A percentile compares a stretch with the other conserved stretches of the same genome.
Conservation (phyloP, 2,329 filamentous ascomycete genomes). For the Orbilia oligospora region DNA sequence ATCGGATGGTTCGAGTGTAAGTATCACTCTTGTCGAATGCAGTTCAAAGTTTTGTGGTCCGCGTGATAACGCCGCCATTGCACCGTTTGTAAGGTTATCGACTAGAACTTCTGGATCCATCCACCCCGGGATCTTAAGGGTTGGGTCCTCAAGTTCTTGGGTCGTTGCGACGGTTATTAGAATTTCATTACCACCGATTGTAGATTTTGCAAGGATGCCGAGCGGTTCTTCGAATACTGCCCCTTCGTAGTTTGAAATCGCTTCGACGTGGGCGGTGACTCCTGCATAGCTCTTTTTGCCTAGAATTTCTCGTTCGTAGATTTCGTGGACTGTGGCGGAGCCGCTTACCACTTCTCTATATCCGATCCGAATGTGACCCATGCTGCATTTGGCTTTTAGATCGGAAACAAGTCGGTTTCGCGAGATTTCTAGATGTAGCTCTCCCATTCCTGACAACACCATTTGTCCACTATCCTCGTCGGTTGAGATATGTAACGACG, state of each 20-base stretch:
- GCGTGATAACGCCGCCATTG: constrained; percentile 84
- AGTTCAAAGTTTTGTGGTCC: constrained; percentile 87
- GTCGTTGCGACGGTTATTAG: constrained; percentile 69
- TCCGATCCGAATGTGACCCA: constrained; percentile 93
- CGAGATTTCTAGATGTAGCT: constrained; percentile 93
- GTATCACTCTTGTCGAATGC: constrained; percentile 79
- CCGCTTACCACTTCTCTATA: constrained; percentile 86
- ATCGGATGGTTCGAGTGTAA: constrained; percentile 79
- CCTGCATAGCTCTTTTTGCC: constrained; percentile 83
- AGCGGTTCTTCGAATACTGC: constrained; percentile 63
- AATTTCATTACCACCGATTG: constrained; percentile 80
- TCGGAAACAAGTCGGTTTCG: constrained; percentile 88
- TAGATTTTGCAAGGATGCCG: constrained; percentile 67
- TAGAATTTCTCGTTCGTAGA: constrained; percentile 84
- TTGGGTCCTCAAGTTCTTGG: constrained; percentile 65
- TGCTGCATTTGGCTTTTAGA: constrained; percentile 85
- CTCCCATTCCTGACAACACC: constrained; percentile 94
- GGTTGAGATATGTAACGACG: constrained; percentile 85
- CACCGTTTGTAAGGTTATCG: constrained; percentile 80
- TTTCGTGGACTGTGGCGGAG: constrained; percentile 71
- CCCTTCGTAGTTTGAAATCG: constrained; percentile 70
- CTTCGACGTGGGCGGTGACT: constrained; percentile 78
- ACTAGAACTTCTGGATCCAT: constrained; percentile 67
- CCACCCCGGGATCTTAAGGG: constrained; percentile 64
- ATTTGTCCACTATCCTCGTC: constrained; percentile 95